Base-by-base conservation (phyloP, 371 early-diverging fungal genomes). In the Saksenaea oblongispora region DNA sequence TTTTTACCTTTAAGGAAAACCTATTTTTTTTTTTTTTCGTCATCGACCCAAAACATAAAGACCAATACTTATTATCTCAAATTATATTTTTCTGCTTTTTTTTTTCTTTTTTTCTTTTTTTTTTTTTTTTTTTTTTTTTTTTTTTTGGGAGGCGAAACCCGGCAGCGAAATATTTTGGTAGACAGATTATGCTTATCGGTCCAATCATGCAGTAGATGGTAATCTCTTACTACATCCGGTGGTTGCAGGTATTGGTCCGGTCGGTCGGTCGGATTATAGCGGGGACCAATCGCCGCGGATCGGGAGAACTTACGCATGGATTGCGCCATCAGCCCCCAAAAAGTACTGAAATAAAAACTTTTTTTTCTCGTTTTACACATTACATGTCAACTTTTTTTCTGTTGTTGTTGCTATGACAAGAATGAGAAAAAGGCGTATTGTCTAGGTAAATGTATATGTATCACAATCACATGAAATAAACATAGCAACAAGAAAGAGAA, bases 221-320 rank as follows among this genome's bases (percentile, higher is more conserved):
- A 22, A 47, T 47, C 51, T n/a, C n/a, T 39, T 39, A 14, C 39
- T 22, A 47, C 22, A 47, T 22, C 51, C n/a, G 18, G 10, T 8
- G 51, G 8, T 47, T 22, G 22, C 18, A 22, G 51, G 10, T 18
- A 10, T 39, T 14, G 39, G 39, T 14, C 39, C 51, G 51, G 51
- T 22, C 51, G 22, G 51, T 47, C 51, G 51, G 51, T 22, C 51
- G 51, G 51, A 47, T 47, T 17, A 10, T 3, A 47, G 51, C 51
- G 51, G 51, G 51, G 51, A 47, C 51, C 51, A 47, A 47, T 47
- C 51, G 51, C 51, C 51, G 26, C 51, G 51, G 51, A 47, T 47
- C 51, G 51, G 51, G 22, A 47, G 24, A 22, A 22, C 22, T 22
- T 18, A 24, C 51, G 51, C 51, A 47, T 47, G 51, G 51, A 47